Evolutionary conservation across 1,284 basidiomycete genomes (phyloP).

Genomic region (Coriolopsis trogii): DNA sequence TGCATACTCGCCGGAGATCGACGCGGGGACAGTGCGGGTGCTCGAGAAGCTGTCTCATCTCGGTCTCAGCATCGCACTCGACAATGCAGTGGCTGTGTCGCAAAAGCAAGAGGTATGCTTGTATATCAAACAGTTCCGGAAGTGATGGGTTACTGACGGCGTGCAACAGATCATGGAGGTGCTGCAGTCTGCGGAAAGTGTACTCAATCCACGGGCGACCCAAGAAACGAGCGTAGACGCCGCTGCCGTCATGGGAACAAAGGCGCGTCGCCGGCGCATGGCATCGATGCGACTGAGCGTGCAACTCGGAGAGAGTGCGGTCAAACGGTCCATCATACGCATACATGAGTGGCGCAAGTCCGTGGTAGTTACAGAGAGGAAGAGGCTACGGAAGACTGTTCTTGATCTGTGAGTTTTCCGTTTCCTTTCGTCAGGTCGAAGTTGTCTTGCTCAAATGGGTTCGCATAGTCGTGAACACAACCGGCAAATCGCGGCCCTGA

Average conservation of each 20-base stretch:
- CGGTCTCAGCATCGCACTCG: conserved; percentile 64
- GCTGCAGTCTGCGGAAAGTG: conserved; percentile 53
- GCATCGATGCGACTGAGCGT: conserved; percentile 59
- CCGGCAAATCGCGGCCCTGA: conserved; percentile 63
- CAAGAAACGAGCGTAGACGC: conserved; percentile 56
- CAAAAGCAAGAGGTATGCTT: conserved; percentile 69
- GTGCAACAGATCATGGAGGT: conserved; percentile 57
- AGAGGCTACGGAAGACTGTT: conserved; percentile 67
- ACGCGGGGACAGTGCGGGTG: conserved; percentile 51
- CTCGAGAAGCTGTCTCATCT: conserved; percentile 71
- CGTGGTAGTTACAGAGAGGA: conserved; percentile 66
- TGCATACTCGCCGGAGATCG: conserved; percentile 40
- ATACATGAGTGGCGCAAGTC: conserved; percentile 74
- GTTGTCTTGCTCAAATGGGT: background rate
- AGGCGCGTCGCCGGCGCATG: conserved; percentile 53
- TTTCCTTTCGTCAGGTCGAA: background rate
- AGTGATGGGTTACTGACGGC: conserved; percentile 6
- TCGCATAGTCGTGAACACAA: conserved; percentile 65
- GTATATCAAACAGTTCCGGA: background rate
- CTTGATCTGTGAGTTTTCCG: conserved; percentile 64
- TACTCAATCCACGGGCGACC: conserved; percentile 49
- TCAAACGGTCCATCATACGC: conserved; percentile 61
- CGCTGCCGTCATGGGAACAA: conserved; percentile 48
- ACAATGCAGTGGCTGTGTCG: conserved; percentile 54
- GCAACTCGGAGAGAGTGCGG: conserved; percentile 61